Conservation (phyloP, 139 green algal genomes). For the Volvox africanus region DNA sequence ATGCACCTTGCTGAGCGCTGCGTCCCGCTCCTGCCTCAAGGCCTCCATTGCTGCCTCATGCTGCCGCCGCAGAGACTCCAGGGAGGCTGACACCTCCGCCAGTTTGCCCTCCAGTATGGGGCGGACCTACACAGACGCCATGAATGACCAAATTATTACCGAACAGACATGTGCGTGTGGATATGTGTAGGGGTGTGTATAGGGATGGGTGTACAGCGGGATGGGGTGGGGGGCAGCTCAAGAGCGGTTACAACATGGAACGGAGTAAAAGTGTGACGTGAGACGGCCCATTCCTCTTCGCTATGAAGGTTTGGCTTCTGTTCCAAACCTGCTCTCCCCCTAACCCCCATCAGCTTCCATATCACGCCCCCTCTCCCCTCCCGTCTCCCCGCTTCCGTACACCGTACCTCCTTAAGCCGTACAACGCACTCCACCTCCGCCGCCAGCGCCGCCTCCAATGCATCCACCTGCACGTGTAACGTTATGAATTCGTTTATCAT, state of each 20-base stretch:
- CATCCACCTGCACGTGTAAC: conserved; percentile 10
- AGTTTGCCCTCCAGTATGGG: conserved; percentile 15
- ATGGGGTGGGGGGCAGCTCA: too few species aligned
- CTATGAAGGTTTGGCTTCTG: too few species aligned
- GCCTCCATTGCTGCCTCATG: conserved; percentile 26
- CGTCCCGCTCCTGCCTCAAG: conserved; percentile 23
- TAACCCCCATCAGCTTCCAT: too few species aligned
- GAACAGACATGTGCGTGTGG: too few species aligned
- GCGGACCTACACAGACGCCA: not conserved
- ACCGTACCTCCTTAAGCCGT: conserved; percentile 26
- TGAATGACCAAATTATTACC: too few species aligned
- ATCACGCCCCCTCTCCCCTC: too few species aligned
- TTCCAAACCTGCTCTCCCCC: too few species aligned
- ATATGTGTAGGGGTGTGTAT: too few species aligned
- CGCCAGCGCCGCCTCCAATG: not conserved
- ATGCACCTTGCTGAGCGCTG: conserved; percentile 34
- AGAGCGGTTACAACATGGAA: too few species aligned
- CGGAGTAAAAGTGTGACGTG: not conserved
- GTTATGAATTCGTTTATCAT: too few species aligned
- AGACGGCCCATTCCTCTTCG: not conserved
- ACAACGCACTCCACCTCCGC: not conserved
- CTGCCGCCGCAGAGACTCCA: conserved; percentile 10
- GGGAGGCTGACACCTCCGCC: not conserved
- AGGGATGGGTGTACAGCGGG: too few species aligned
- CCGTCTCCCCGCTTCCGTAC: not conserved